A percentile compares a stretch with the other conserved stretches of the same genome.
These are phyloP conservation scores for Lachnellula arida DNA, from an alignment of 2,329 filamentous ascomycete species.

Conservation along the genomic window DNA sequence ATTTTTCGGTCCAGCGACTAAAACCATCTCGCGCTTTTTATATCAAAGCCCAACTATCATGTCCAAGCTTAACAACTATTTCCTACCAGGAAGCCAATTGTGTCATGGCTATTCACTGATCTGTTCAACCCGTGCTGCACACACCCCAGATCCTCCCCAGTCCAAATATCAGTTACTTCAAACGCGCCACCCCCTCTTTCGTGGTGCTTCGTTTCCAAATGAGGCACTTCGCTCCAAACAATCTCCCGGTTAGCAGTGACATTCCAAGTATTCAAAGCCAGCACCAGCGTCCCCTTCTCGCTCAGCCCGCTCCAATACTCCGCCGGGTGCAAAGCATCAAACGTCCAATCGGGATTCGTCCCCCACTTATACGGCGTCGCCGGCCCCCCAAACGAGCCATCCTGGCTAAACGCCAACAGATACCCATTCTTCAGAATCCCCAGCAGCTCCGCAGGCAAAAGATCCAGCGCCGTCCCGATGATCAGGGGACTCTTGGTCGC, in stretches of 20 bases:
- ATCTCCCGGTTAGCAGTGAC: slow-evolving; percentile 34
- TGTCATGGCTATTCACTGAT: slow-evolving; percentile 35
- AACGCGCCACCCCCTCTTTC: slow-evolving; percentile 28
- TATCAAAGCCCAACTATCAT: too few species aligned
- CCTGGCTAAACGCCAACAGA: slow-evolving; percentile 23
- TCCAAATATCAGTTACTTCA: slow-evolving; percentile 44
- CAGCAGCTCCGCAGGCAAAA: slow-evolving; percentile 30
- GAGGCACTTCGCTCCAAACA: slow-evolving; percentile 41
- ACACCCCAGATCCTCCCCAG: slow-evolving; percentile 36
- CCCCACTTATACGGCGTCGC: slow-evolving; percentile 41
- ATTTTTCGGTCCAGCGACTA: too few species aligned
- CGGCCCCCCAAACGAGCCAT: slow-evolving; percentile 37
- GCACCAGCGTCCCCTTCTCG: slow-evolving; percentile 40
- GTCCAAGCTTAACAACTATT: neutral
- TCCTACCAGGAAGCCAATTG: slow-evolving; percentile 24
- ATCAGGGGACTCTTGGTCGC: slow-evolving; percentile 24
- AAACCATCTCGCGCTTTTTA: too few species aligned
- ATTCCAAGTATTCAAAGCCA: slow-evolving; percentile 43
- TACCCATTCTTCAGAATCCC: slow-evolving; percentile 22
- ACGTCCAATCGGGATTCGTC: slow-evolving; percentile 45
- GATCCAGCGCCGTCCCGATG: slow-evolving; percentile 21
- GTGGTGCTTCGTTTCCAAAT: slow-evolving; percentile 23
- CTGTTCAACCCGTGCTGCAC: slow-evolving; percentile 29
- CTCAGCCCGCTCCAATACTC: slow-evolving; percentile 46
- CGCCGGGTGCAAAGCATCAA: slow-evolving; percentile 43